These are phyloP conservation scores for Diatrype stigma DNA, from an alignment of 2,329 filamentous ascomycete genomes.

Conservation along the genomic window DNA sequence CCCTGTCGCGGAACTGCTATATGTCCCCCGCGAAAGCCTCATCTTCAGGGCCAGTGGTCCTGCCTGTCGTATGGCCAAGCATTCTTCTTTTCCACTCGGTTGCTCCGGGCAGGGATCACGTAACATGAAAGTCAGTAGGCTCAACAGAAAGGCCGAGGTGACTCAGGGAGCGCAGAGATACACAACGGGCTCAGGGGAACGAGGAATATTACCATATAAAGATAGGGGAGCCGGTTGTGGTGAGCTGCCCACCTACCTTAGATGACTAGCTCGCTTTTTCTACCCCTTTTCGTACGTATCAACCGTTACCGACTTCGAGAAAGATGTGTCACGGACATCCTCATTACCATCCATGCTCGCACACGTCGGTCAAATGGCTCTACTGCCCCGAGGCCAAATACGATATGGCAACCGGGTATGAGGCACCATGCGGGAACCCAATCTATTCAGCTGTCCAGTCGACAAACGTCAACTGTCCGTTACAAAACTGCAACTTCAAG, in stretches of 20 bases:
- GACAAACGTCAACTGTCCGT: constrained; percentile 40
- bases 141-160: background rate
- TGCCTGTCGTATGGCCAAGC: background rate
- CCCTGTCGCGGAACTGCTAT: background rate
- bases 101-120: background rate
- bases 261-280: no score
- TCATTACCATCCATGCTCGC: constrained; percentile 46
- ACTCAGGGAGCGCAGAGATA: background rate
- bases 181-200: background rate
- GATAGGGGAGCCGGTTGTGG: background rate
- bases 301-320: constrained; percentile 5
- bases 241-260: no score
- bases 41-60: background rate
- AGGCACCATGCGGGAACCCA: constrained; percentile 45
- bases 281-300: no score
- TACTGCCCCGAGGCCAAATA: constrained; percentile 48
- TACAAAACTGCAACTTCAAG: constrained; percentile 49
- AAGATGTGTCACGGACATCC: constrained; percentile 54
- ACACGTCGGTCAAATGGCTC: constrained; percentile 53
- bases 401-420: constrained; percentile 46
- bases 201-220: background rate
- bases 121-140: background rate
- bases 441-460: constrained; percentile 43
- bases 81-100: background rate
- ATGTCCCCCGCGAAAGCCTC: background rate